Percentiles rank a stretch among this genome's conserved stretches.
Evolutionary conservation across 352 stramenopile species (phyloP).

Genomic region (Pythium coloratum): DNA sequence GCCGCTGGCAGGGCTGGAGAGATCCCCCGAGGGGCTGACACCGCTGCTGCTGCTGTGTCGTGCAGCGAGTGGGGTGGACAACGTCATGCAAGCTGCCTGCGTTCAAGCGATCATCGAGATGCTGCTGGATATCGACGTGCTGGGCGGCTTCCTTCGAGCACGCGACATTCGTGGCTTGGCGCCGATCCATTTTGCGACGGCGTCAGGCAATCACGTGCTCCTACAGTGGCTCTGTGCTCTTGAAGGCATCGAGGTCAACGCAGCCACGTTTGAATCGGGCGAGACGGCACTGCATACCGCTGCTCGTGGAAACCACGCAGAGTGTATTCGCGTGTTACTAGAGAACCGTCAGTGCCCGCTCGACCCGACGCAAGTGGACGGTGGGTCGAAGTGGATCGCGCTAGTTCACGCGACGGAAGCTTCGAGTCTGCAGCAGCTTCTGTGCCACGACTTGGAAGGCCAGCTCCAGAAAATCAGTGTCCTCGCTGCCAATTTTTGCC

Average conservation of each 20-base stretch:
- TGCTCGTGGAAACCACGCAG: conserved; percentile 30
- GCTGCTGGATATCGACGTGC: conserved; percentile 62
- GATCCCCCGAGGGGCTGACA: conserved; percentile 34
- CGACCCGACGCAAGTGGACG: conserved; percentile 48
- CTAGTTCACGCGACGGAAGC: conserved; percentile 36
- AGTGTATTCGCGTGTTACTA: conserved; percentile 46
- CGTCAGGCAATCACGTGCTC: conserved; percentile 51
- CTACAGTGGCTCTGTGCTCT: conserved; percentile 36
- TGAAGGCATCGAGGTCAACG: conserved; percentile 39
- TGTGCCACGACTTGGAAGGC: conserved; percentile 58
- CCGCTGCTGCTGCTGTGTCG: conserved; percentile 59
- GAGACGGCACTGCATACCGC: conserved; percentile 69
- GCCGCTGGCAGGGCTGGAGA: conserved; percentile 35
- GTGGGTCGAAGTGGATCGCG: conserved; percentile 43
- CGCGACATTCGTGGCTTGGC: conserved; percentile 45
- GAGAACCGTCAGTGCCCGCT: conserved; percentile 27
- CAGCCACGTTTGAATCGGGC: conserved; percentile 31
- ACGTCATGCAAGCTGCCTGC: background rate
- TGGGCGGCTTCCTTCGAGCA: conserved; percentile 50
- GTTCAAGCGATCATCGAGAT: conserved; percentile 18
- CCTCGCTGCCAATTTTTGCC: conserved; percentile 47
- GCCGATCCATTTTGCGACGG: conserved; percentile 52
- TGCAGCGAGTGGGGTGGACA: conserved; percentile 3
- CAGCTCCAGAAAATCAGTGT: conserved; percentile 55
- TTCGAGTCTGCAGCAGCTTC: conserved; percentile 43